Conservation (phyloP, 2,329 filamentous ascomycete species). For the Coniella lustricola region DNA sequence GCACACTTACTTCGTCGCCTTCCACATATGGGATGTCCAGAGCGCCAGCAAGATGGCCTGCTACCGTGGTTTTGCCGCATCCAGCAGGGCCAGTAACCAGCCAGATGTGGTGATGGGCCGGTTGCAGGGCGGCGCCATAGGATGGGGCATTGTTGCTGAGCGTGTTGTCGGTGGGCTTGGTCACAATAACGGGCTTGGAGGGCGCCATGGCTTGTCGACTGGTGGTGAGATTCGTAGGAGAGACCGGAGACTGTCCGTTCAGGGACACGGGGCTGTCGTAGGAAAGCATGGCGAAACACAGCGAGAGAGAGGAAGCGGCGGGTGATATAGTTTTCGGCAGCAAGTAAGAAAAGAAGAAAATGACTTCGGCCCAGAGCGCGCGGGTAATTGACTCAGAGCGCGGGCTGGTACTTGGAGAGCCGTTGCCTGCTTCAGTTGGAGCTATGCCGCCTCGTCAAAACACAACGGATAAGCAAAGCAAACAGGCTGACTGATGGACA, state of each 20-base stretch:
- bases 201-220: slow-evolving; percentile 22
- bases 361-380: neutral
- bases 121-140: slow-evolving; percentile 19
- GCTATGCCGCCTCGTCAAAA: too few relatives aligned
- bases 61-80: slow-evolving; percentile 73
- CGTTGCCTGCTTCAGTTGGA: too few relatives aligned
- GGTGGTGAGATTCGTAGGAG: slow-evolving; percentile 22
- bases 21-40: slow-evolving; percentile 66
- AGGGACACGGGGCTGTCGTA: slow-evolving; percentile 41
- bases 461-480: too few relatives aligned
- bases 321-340: too few relatives aligned
- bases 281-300: slow-evolving; percentile 37
- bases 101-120: slow-evolving; percentile 63
- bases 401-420: too few relatives aligned
- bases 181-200: slow-evolving; percentile 20
- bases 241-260: slow-evolving; percentile 30
- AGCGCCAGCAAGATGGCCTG: slow-evolving; percentile 54
- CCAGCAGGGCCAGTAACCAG: slow-evolving; percentile 73
- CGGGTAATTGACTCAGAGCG: too few relatives aligned
- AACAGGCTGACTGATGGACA: neutral
- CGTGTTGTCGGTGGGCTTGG: slow-evolving; percentile 23
- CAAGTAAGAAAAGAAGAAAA: too few relatives aligned
- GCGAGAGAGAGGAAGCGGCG: neutral
- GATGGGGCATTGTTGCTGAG: slow-evolving; percentile 24
- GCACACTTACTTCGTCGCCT: slow-evolving; percentile 59